Evolutionary conservation across 345 rosid genomes (phyloP).

Genomic region (Barbarea vulgaris): DNA sequence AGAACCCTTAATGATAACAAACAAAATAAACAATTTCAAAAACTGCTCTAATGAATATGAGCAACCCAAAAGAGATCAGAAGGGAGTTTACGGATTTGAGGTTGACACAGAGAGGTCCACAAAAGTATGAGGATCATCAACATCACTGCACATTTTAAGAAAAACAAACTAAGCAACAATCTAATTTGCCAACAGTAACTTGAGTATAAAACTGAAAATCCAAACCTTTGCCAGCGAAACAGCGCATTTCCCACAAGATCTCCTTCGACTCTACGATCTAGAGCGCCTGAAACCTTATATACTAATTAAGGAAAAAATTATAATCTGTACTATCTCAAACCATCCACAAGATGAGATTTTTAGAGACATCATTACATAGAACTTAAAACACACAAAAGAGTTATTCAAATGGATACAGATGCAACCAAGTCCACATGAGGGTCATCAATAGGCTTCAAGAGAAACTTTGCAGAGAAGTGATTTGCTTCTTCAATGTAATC

Average conservation of each 20-base stretch:
- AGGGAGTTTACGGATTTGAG: constrained; percentile 66
- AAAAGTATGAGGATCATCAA: constrained; percentile 92
- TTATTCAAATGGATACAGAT: constrained; percentile 57
- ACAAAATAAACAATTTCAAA: constrained; percentile 18
- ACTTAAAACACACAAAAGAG: background rate
- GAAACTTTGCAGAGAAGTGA: constrained; percentile 62
- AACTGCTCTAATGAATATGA: background rate
- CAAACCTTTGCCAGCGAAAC: constrained; percentile 85
- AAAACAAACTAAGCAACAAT: background rate
- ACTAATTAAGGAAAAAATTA: constrained; percentile 34
- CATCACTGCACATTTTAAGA: constrained; percentile 54
- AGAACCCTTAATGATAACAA: constrained; percentile 53
- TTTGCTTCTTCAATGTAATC: constrained; percentile 85
- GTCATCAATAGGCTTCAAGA: constrained; percentile 90
- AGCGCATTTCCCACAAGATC: constrained; percentile 64
- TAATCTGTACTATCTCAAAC: background rate
- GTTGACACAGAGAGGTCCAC: constrained; percentile 80
- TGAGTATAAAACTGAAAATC: background rate
- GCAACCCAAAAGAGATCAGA: background rate
- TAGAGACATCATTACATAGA: background rate
- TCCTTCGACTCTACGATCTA: constrained; percentile 61
- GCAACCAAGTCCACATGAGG: constrained; percentile 91
- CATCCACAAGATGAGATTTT: background rate
- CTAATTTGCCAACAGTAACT: background rate
- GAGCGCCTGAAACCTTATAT: constrained; percentile 67